Percentiles rank a stretch among this genome's conserved stretches.
These are phyloP conservation scores for Athelia psychrophila DNA, from an alignment of 1,284 basidiomycete species.

Conservation along the genomic window DNA sequence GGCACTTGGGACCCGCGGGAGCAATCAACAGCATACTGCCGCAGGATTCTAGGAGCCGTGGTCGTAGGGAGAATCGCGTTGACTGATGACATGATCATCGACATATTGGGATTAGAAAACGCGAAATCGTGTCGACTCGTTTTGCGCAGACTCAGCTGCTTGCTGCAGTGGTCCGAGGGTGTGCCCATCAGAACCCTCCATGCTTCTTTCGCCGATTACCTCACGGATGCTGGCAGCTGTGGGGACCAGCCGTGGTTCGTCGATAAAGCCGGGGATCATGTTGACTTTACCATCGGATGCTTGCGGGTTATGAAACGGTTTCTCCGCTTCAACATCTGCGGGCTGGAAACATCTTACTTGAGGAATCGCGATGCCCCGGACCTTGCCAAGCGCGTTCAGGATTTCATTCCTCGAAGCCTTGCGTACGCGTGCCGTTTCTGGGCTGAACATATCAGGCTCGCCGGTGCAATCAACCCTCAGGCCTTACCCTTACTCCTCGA, in stretches of 20 bases:
- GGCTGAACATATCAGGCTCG: background rate
- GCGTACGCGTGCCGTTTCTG: constrained; percentile 5
- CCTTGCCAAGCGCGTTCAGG: background rate
- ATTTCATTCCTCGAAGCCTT: constrained; percentile 3
- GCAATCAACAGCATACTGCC: too few species aligned
- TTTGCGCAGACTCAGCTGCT: too few species aligned
- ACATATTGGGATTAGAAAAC: too few species aligned
- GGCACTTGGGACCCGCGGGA: too few species aligned
- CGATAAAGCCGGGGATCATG: background rate
- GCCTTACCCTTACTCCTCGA: background rate
- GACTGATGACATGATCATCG: too few species aligned
- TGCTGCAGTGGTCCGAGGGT: too few species aligned
- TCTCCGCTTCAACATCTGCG: constrained; percentile 19
- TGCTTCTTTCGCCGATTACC: too few species aligned
- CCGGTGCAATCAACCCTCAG: background rate
- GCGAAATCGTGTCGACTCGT: too few species aligned
- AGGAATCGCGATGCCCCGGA: constrained; percentile 8
- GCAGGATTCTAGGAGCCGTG: too few species aligned
- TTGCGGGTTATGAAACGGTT: constrained; percentile 9
- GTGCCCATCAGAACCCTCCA: too few species aligned
- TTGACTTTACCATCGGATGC: constrained; percentile 2
- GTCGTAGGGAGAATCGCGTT: too few species aligned
- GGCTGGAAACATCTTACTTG: constrained; percentile 9
- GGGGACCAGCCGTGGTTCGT: background rate
- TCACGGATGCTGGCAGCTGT: too few species aligned